Conservation (phyloP, 305 asterid species). For the Fraxinus floribunda region DNA sequence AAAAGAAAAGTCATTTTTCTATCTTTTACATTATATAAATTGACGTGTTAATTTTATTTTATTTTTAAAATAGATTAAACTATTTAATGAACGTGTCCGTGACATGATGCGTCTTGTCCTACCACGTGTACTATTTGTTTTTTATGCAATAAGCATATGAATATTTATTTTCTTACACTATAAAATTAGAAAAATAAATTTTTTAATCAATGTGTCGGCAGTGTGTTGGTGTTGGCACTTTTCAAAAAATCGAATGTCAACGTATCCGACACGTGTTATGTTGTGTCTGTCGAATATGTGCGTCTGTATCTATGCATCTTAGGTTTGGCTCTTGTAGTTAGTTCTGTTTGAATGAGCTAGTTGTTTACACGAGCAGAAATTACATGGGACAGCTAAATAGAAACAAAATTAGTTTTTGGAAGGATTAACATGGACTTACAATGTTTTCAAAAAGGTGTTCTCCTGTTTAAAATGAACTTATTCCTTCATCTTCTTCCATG, state of each 20-base stretch:
- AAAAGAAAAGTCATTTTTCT: neutral
- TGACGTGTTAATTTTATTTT: neutral
- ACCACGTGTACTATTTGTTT: neutral
- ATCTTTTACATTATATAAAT: neutral
- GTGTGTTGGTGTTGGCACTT: neutral
- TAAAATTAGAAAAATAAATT: neutral
- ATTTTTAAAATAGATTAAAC: neutral
- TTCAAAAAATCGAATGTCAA: neutral
- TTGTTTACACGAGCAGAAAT: neutral
- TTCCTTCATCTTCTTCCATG: neutral
- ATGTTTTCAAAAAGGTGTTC: neutral
- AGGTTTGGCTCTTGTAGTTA: neutral
- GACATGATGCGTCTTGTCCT: neutral
- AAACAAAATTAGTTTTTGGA: neutral
- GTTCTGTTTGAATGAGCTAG: neutral
- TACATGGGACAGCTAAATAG: neutral
- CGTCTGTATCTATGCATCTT: neutral
- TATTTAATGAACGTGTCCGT: neutral
- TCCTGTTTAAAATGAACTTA: neutral
- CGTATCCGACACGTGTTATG: neutral
- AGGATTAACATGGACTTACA: neutral
- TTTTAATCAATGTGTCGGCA: neutral
- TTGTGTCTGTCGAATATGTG: neutral
- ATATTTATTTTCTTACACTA: neutral
- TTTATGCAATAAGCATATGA: neutral